Evolutionary conservation across 371 early-diverging fungal genomes (phyloP).

Genomic region (Lichtheimia hyalospora): DNA sequence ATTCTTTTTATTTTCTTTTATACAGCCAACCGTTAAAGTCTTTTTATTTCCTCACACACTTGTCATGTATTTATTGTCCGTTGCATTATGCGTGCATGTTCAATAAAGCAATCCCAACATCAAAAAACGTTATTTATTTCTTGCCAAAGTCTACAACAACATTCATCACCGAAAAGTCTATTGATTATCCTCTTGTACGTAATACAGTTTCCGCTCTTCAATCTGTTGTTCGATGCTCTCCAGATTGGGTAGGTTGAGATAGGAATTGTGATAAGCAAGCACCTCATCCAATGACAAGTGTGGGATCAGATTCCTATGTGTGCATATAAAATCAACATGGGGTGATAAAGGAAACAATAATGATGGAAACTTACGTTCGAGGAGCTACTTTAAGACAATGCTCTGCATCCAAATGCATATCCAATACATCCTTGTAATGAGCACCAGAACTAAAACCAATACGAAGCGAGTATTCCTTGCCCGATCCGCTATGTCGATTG

Average conservation of each 20-base stretch:
- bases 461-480: constrained; percentile 85
- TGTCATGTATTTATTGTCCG: too few relatives aligned
- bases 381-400: constrained; percentile 89
- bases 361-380: constrained; percentile 39
- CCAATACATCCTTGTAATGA: constrained; percentile 86
- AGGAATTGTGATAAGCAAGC: constrained; percentile 39
- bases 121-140: too few relatives aligned
- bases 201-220: constrained; percentile 45
- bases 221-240: constrained; percentile 46
- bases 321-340: neutral
- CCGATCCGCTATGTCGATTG: constrained; percentile 51
- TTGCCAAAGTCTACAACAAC: too few relatives aligned
- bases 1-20: neutral
- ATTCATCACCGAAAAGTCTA: constrained; percentile 4
- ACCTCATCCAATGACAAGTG: constrained; percentile 48
- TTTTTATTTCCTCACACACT: too few relatives aligned
- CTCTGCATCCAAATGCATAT: constrained; percentile 82
- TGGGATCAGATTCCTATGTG: constrained; percentile 41
- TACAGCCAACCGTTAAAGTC: constrained; percentile 12
- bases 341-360: neutral
- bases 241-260: constrained; percentile 46
- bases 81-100: too few relatives aligned
- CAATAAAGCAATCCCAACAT: too few relatives aligned
- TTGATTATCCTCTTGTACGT: constrained; percentile 51
- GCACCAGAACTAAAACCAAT: constrained; percentile 93